Base-by-base conservation (phyloP, 2,329 filamentous ascomycete species). In the Fusarium sp. region DNA sequence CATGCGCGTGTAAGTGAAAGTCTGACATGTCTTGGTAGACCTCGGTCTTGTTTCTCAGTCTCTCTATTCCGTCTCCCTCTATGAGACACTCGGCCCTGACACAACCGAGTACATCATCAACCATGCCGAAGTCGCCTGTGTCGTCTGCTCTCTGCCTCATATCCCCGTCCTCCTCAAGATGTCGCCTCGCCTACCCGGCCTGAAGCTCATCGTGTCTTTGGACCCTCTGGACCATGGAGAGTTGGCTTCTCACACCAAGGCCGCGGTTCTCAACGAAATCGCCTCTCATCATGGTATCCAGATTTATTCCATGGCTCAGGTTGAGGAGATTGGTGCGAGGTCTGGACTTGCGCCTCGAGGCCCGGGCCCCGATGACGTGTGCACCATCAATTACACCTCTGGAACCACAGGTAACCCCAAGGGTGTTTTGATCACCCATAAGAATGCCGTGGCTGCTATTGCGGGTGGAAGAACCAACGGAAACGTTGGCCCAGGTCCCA, bases 81-180 rank as follows among this genome's bases (percentile, higher is more conserved):
- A 99, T 86, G 96, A 98, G 83, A 98, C 96, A 14, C 90, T 99
- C 6, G 96, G 96, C 11, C 92, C 96, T 14, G 94, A 98, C 75
- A 91, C 95, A 3, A 95, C 94, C 66, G 95, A 98, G 84, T 98
- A 94, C 85, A 98, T 99, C 83, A 93, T 98, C 85, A 97, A 97
- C 83, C 96, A 98, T 81, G 91, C 94, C 63, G 88, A 92, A 71
- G 85, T 98, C 65, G 83, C 87, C 67, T 94, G 92, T 78, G 90
- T 98, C 42, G 91, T 93, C 71, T 92, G 93, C 67, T 95, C 93
- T 31, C 86, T 98, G 53, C 90, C 91, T 49, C 95, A 98, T 79
- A 91, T 98, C 62, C 92, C 94, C 2, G 90, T 91, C 17, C 88
- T 98, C 63, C 87, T 98, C 71, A 95, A 95, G 85, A 85, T 98